These are phyloP conservation scores for Trifolium subterraneum DNA, from an alignment of 306 rosid genomes.

Conservation along the genomic window DNA sequence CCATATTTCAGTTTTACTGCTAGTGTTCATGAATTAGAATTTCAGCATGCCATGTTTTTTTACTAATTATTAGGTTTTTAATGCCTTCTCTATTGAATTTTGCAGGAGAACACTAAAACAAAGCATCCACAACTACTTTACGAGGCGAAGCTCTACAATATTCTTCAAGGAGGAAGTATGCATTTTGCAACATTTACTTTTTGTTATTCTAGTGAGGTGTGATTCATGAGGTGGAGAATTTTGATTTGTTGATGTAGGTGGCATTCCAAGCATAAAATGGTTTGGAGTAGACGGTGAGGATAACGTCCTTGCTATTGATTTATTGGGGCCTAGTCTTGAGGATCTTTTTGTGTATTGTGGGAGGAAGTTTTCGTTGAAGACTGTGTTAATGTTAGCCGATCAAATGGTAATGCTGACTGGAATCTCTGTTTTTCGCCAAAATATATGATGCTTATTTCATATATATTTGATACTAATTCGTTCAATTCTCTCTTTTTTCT, in stretches of 20 bases:
- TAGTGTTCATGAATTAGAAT: conserved; percentile 20
- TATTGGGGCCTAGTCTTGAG: conserved; percentile 67
- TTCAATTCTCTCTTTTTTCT: not conserved
- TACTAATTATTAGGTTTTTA: conserved; percentile 17
- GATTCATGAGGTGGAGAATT: conserved; percentile 5
- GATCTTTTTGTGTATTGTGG: conserved; percentile 67
- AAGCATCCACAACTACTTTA: conserved; percentile 91
- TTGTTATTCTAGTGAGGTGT: conserved; percentile 6
- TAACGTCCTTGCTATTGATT: conserved; percentile 60
- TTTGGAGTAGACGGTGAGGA: conserved; percentile 58
- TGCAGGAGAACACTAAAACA: conserved; percentile 86
- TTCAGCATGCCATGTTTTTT: conserved; percentile 15
- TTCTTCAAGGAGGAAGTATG: conserved; percentile 99
- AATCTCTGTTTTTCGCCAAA: not conserved
- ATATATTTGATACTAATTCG: not conserved
- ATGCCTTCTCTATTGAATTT: conserved; percentile 11
- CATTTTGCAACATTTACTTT: conserved; percentile 32
- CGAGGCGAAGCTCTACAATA: conserved; percentile 83
- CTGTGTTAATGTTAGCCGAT: conserved; percentile 64
- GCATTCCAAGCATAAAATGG: conserved; percentile 60
- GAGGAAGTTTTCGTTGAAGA: conserved; percentile 61
- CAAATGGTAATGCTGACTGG: conserved; percentile 54
- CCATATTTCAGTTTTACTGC: not conserved
- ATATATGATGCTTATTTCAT: not conserved
- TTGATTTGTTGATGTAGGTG: conserved; percentile 46